A percentile compares a stretch with the other conserved stretches of the same genome.
Conservation (phyloP, 768 basidiomycete genomes). For the Rhodotorula paludigena region DNA sequence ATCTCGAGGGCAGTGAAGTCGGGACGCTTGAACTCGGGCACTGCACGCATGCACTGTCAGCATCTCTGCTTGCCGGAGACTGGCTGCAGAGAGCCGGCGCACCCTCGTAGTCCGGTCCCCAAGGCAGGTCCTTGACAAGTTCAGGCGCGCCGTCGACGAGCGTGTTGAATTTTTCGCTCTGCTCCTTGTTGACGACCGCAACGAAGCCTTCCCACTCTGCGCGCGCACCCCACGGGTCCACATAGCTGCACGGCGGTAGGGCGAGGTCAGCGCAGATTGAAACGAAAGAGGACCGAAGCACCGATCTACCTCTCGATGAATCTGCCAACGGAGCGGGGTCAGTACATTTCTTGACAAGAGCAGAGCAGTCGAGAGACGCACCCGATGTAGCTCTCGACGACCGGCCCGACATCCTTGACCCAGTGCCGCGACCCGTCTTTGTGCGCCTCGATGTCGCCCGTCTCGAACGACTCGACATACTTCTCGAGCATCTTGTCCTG, state of each 20-base stretch:
- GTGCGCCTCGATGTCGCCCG: conserved; percentile 74
- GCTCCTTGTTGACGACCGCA: conserved; percentile 57
- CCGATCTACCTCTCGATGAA: too few species aligned
- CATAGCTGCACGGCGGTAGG: conserved; percentile 50
- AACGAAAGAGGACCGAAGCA: too few species aligned
- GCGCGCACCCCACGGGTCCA: conserved; percentile 83
- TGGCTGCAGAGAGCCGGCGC: conserved; percentile 38
- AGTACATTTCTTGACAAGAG: conserved; percentile 55
- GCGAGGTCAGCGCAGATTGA: too few species aligned
- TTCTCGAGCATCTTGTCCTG: conserved; percentile 68
- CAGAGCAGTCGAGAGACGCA: conserved; percentile 47
- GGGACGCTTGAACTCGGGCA: conserved; percentile 68
- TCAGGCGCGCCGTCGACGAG: conserved; percentile 72
- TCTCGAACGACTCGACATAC: conserved; percentile 74
- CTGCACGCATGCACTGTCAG: conserved; percentile 42
- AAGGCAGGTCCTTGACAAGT: conserved; percentile 73
- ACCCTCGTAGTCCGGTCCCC: conserved; percentile 54
- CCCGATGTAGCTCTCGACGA: conserved; percentile 59
- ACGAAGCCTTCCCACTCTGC: conserved; percentile 79
- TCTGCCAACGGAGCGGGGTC: background rate
- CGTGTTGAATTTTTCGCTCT: conserved; percentile 73
- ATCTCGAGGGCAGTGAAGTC: conserved; percentile 77
- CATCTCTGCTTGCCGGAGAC: conserved; percentile 45
- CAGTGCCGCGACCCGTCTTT: conserved; percentile 69
- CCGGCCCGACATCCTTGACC: conserved; percentile 81